Conservation (phyloP, 1,284 basidiomycete species). For the Heterobasidion parviporum region DNA sequence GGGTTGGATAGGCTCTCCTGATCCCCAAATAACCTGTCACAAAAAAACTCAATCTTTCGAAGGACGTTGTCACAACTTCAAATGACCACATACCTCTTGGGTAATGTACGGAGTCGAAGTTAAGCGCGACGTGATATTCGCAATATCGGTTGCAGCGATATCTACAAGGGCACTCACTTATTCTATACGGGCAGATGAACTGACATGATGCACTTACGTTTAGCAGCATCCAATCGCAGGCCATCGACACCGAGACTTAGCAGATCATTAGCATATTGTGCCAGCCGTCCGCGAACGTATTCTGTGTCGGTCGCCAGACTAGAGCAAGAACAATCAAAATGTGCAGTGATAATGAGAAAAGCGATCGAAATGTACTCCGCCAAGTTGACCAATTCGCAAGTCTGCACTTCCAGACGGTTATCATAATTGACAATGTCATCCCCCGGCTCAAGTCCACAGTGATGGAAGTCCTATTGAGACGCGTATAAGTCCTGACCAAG, state of each 20-base stretch:
- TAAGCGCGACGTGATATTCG: slow-evolving; percentile 42
- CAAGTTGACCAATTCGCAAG: slow-evolving; percentile 47
- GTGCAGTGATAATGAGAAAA: background rate
- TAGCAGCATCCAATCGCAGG: slow-evolving; percentile 58
- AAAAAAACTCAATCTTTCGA: no score
- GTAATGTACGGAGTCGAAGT: slow-evolving; percentile 40
- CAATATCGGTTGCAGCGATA: slow-evolving; percentile 42
- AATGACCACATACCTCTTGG: slow-evolving; percentile 33
- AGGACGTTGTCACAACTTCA: background rate
- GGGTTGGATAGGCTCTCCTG: slow-evolving; percentile 45
- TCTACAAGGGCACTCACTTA: slow-evolving; percentile 26
- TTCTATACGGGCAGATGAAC: background rate
- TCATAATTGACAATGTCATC: slow-evolving; percentile 51
- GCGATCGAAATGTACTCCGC: slow-evolving; percentile 35
- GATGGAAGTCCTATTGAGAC: slow-evolving; percentile 44
- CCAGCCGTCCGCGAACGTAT: slow-evolving; percentile 45
- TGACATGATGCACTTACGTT: slow-evolving; percentile 31
- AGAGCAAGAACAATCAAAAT: background rate
- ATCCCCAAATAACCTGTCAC: slow-evolving; percentile 35
- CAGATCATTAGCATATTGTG: slow-evolving; percentile 52
- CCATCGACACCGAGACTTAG: slow-evolving; percentile 57
- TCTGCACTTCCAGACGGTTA: slow-evolving; percentile 47
- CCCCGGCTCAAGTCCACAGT: slow-evolving; percentile 45
- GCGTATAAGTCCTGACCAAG: background rate
- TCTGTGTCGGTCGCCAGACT: slow-evolving; percentile 47